Base-by-base conservation (phyloP, 2,329 filamentous ascomycete species). In the Nannizzia gypsea region DNA sequence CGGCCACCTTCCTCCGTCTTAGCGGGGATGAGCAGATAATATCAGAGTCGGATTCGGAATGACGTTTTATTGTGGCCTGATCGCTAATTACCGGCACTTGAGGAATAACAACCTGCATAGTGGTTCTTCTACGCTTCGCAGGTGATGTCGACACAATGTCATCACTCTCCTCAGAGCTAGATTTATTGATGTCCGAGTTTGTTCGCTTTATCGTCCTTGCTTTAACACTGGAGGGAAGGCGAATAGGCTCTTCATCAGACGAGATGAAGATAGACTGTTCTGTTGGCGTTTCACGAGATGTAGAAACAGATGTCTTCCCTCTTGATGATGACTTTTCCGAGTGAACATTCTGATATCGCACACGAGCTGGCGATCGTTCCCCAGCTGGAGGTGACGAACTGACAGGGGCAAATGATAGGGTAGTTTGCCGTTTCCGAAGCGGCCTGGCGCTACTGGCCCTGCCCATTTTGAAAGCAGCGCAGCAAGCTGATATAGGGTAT, bases 351-450 rank as follows among this genome's bases (percentile, higher is more conserved):
- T 34, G 50, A 54, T 20, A 54, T 54, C 26, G 24, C 15, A 54
- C 3, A 15, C 28, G 50, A 15, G 24, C 63, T 15, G 64, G 63
- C 8, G 63, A 65, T 15, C 24, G 26, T 31, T 60, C 64, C 17
- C 63, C 66, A 5, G 66, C 64, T 5, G 71, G 67, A 1, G 69
- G 63, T 11, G 70, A 67, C 34, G 68, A 61, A 9, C 52, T 36
- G 13, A 71, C 59, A 22, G 75, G 66, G 9, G 72, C 69, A 63
- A 77, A 77, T n/a, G 72, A 64, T 42, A 78, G 70, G 55, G 72
- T 73, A 57, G 75, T 74, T 66, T 78, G 76, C 64, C 62, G 56
- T 56, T 64, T 62, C 17, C 54, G 54, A 24, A 26, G 6, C 26
- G 24, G 26, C 15, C 24, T 57, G 20, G 22, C 40, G 17, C 34